phyloP scores from a whole-genome alignment of 2,329 filamentous ascomycete species.

The Fusarium tjaetaba region DNA sequence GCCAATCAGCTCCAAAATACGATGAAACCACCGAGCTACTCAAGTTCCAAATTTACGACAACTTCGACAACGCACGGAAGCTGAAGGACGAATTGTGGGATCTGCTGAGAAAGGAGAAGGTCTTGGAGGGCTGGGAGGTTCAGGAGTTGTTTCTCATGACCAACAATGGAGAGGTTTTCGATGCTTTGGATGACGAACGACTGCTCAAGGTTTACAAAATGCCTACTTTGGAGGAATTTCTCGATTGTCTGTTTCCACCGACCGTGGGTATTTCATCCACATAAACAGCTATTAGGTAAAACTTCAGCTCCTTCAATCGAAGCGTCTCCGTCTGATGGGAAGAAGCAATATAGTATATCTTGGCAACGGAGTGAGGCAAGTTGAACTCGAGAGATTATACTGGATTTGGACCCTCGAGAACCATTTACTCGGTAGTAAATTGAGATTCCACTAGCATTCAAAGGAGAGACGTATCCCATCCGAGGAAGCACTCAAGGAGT shows the following conservation, averaged over 20 bases:
- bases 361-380: fast-evolving
- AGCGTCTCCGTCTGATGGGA: fast-evolving
- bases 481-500: fast-evolving
- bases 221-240: neutral
- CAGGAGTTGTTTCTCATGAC: neutral
- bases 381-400: fast-evolving
- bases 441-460: fast-evolving
- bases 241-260: neutral
- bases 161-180: neutral
- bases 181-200: neutral
- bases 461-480: fast-evolving
- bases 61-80: neutral
- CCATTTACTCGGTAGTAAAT: fast-evolving
- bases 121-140: neutral
- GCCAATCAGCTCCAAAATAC: neutral
- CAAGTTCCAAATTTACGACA: neutral
- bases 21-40: fast-evolving
- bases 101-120: neutral
- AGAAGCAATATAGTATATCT: fast-evolving
- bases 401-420: fast-evolving
- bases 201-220: neutral
- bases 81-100: neutral
- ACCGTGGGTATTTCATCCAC: fast-evolving
- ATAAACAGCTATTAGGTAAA: fast-evolving
- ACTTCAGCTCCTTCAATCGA: fast-evolving